Percentiles rank a stretch among this genome's conserved stretches.
These are phyloP conservation scores for Adansonia digitata DNA, from an alignment of 345 rosid species.

Conservation along the genomic window DNA sequence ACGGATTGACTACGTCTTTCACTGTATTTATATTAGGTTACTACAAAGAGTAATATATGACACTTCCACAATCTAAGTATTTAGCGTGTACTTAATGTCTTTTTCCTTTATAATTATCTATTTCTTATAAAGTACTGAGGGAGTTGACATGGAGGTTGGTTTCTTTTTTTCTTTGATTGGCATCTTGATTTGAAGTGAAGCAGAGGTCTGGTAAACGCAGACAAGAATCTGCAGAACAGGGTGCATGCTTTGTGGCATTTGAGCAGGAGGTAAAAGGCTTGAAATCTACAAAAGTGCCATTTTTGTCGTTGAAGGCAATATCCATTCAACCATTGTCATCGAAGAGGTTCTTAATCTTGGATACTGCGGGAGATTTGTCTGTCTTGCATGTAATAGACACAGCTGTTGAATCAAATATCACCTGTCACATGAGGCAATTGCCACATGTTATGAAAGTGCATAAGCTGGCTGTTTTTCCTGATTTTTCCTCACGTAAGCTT, in stretches of 20 bases:
- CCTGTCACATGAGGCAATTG: slow-evolving; percentile 42
- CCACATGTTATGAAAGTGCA: slow-evolving; percentile 63
- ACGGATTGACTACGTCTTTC: not conserved
- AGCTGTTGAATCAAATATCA: slow-evolving; percentile 32
- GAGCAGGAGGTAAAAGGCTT: slow-evolving; percentile 26
- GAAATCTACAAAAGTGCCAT: slow-evolving; percentile 24
- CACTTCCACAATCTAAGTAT: slow-evolving; percentile 4
- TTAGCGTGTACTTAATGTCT: not conserved
- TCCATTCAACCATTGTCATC: slow-evolving; percentile 55
- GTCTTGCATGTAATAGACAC: slow-evolving; percentile 40
- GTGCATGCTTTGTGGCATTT: slow-evolving; percentile 45
- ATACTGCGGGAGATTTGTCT: slow-evolving; percentile 55
- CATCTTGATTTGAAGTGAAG: slow-evolving; percentile 46
- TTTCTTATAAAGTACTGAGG: not conserved
- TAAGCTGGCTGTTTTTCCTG: slow-evolving; percentile 61
- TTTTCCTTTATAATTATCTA: not conserved
- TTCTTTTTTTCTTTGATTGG: slow-evolving; percentile 6
- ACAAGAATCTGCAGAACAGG: slow-evolving; percentile 38
- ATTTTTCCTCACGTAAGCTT: slow-evolving; percentile 52
- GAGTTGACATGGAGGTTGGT: not conserved
- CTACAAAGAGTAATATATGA: not conserved
- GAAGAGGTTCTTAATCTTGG: slow-evolving; percentile 54
- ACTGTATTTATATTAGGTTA: not conserved
- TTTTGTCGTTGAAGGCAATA: slow-evolving; percentile 38
- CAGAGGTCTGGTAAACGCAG: slow-evolving; percentile 41